Evolutionary conservation across 2,329 filamentous ascomycete species (phyloP).

Genomic region (Raffaelea arxii): DNA sequence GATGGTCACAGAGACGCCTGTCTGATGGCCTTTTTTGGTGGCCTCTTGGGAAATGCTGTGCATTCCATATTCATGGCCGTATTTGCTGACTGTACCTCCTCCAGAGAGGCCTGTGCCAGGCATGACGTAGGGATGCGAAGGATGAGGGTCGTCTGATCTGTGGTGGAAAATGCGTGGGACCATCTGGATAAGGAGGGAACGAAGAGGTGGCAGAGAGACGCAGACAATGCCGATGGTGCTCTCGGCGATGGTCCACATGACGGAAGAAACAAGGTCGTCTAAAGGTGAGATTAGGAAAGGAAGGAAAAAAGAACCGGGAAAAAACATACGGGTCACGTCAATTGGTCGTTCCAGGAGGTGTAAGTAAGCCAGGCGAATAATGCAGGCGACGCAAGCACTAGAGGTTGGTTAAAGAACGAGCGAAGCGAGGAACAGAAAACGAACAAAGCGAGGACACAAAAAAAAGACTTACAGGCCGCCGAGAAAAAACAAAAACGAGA

Average conservation of each 20-base stretch:
- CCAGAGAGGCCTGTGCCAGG: not conserved
- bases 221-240: slow-evolving; percentile 23
- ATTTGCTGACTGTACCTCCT: too few relatives aligned
- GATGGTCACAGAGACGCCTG: slow-evolving; percentile 2
- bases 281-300: not conserved
- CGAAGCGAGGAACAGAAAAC: not conserved
- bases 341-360: slow-evolving; percentile 12
- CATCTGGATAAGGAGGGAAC: slow-evolving; percentile 9
- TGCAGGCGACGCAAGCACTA: slow-evolving; percentile 17
- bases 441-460: not conserved
- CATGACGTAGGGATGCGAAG: too few relatives aligned
- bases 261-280: slow-evolving; percentile 20
- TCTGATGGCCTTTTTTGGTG: too few relatives aligned
- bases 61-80: too few relatives aligned
- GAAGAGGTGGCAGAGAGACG: slow-evolving; percentile 22
- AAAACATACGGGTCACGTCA: slow-evolving; percentile 20
- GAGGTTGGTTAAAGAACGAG: not conserved
- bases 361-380: slow-evolving; percentile 17
- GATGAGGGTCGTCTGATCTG: not conserved
- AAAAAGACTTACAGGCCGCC: slow-evolving; percentile 19
- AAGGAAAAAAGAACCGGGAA: not conserved
- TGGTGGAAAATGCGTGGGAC: slow-evolving; percentile 9
- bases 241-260: slow-evolving; percentile 23
- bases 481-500: slow-evolving; percentile 19
- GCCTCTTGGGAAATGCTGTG: too few relatives aligned